These are phyloP conservation scores for Aureobasidium namibiae DNA, from an alignment of 2,329 filamentous ascomycete species.

Conservation along the genomic window DNA sequence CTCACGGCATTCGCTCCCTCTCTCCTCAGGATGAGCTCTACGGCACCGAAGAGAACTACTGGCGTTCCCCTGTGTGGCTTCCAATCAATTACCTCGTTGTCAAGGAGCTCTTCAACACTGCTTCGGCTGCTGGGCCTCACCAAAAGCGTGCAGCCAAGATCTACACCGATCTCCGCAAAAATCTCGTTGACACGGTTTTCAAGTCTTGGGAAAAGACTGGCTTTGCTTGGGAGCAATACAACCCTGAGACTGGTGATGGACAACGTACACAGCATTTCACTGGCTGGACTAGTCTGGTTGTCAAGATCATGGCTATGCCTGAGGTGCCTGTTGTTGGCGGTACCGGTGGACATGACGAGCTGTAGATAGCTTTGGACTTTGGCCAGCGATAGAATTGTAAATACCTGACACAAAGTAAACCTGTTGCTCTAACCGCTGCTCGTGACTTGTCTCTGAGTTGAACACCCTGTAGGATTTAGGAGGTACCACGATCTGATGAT, in stretches of 20 bases:
- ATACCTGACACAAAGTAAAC: too few relatives aligned
- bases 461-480: too few relatives aligned
- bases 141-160: conserved; percentile 60
- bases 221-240: conserved; percentile 98
- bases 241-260: conserved; percentile 84
- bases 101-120: conserved; percentile 63
- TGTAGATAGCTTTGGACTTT: conserved; percentile 31
- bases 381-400: too few relatives aligned
- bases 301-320: conserved; percentile 95
- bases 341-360: conserved; percentile 37
- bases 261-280: conserved; percentile 97
- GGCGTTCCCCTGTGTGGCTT: conserved; percentile 90
- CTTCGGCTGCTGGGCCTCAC: conserved; percentile 57
- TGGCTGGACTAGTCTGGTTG: conserved; percentile 96
- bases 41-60: conserved; percentile 92
- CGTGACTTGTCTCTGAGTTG: too few relatives aligned
- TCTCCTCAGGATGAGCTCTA: conserved; percentile 78
- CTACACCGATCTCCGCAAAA: conserved; percentile 69
- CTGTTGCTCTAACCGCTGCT: too few relatives aligned
- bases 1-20: conserved; percentile 79
- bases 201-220: conserved; percentile 82
- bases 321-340: conserved; percentile 41
- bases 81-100: conserved; percentile 91
- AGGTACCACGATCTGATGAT: too few relatives aligned
- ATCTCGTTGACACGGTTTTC: conserved; percentile 83